Evolutionary conservation across 257 asterid genomes (phyloP), one percentile per base, ranked within the genome.

Genomic region (Cinchona pubescens): DNA sequence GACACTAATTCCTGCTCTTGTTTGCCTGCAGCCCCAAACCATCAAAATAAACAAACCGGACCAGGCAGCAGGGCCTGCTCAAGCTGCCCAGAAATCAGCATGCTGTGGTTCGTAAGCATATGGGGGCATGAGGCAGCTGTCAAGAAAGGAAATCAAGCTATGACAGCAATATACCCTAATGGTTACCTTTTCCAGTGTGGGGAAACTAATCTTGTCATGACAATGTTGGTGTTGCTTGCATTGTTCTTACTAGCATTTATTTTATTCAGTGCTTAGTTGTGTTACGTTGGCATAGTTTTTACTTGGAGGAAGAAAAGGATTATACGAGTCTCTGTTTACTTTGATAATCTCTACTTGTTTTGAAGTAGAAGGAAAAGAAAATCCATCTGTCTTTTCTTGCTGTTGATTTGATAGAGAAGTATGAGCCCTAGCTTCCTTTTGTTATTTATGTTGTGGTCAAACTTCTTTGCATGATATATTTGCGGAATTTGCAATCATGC

Each of bases 91-190:
- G 85, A 88, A 89, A 76, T 92, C 96, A 55, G 89, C 92, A 71
- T 92, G 97, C 89, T 92, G 97, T 74, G 96, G 96, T 67, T 88
- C 90, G 72, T 91, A 79, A 89, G 81, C 77, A 63, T 60, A 67
- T 80, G 46, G 46, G 46, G 46, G 64, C 72, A 68, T 78, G 1
- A 27, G 0, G 59, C 30, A 27, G 69, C 69, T 58, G 68, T 72
- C 68, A 40, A 58, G 18, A 11, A 60, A 29, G 25, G 69, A 60
- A 11, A 42, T 38, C 32, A 56, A n/a, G 32, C 16, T 56, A 18
- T 9, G 80, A 72, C 60, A 70, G 69, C 60, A 48, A 61, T 56
- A 63, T 73, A 80, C 42, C 75, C 74, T 71, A 60, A 61, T 74
- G 77, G 82, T 73, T 71, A 80, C 76, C 82, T 80, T 65, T 85